Base-by-base conservation (phyloP, 1,284 basidiomycete species). In the Cutaneotrichosporon sp. region DNA sequence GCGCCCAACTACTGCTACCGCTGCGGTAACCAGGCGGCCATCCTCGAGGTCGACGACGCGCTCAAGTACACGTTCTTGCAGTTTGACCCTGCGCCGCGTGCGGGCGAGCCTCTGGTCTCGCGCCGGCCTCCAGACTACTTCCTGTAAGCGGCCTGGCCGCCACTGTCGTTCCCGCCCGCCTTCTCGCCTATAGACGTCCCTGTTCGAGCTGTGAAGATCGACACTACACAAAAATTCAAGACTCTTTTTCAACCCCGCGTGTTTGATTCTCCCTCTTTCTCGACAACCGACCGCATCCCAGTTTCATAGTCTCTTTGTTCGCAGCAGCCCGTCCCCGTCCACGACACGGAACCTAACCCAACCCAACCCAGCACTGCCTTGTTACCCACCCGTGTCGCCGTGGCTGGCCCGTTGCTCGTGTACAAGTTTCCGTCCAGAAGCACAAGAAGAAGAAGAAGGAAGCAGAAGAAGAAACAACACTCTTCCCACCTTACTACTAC, bases 1-100 rank as follows among this genome's bases (percentile, higher is more conserved):
- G 94, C 94, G 65, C 94, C 94, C 45, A 97, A 97, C 78, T 96
- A 96, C 78, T 98, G 96, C 78, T 98, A 99, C 81, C 83, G 96
- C 73, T 98, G 96, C 75, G 94, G 94, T 52, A 99, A 99, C 77
- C 96, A 98, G 74, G 94, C 94, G 45, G 96, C 96, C 46, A 99
- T 99, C 75, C 96, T 99, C 87, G 94, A 98, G 78, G 97, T 98
- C 76, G 94, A 98, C 77, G 96, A 98, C 55, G 72, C 75, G 35
- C 62, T 77, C 57, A 77, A 77, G 63, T 79, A 79, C 69, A 79
- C 78, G 50, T 78, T 80, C 86, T 82, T 99, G 76, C 94, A 99
- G 84, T 99, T 98, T 76, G 94, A 99, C 78, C 94, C 94, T 67
- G 94, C 94, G 64, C 94, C 96, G 64, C 83, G 94, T 73, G 92